phyloP scores from a whole-genome alignment of 305 asterid species.

The Fraxinus angustifolia region DNA sequence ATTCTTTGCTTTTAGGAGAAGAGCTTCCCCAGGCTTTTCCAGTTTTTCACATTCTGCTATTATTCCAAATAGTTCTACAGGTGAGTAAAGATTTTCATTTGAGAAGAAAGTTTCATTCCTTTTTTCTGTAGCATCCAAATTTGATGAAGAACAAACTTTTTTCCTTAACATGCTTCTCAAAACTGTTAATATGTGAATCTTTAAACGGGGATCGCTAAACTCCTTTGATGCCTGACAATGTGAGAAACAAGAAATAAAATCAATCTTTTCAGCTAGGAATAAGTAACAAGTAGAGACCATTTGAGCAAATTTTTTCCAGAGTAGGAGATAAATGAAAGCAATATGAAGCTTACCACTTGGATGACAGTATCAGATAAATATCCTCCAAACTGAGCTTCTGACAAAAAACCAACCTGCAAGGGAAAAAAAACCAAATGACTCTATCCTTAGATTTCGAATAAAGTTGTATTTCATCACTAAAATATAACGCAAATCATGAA shows the following conservation, averaged over 20 bases:
- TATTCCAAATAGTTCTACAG: conserved; percentile 90
- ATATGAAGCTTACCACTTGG: conserved; percentile 69
- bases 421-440: conserved; percentile 21
- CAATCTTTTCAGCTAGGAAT: conserved; percentile 19
- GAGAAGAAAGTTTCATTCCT: conserved; percentile 40
- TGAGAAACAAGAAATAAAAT: conserved; percentile 22
- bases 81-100: conserved; percentile 55
- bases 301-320: conserved; percentile 13
- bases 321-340: not conserved
- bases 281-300: conserved; percentile 1
- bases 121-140: conserved; percentile 45
- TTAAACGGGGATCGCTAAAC: conserved; percentile 75
- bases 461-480: conserved; percentile 7
- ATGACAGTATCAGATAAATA: conserved; percentile 73
- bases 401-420: conserved; percentile 86
- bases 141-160: conserved; percentile 46
- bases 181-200: conserved; percentile 83
- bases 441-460: conserved; percentile 19
- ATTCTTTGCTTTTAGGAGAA: conserved; percentile 90
- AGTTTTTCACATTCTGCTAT: conserved; percentile 88
- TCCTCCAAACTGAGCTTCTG: conserved; percentile 94
- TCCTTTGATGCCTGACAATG: conserved; percentile 77
- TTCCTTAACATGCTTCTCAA: conserved; percentile 76
- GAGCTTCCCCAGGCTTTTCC: conserved; percentile 87
- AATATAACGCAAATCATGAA: conserved; percentile 12